These are phyloP conservation scores for Rhypophila decipiens DNA, from an alignment of 495 filamentous ascomycete genomes.

Conservation along the genomic window DNA sequence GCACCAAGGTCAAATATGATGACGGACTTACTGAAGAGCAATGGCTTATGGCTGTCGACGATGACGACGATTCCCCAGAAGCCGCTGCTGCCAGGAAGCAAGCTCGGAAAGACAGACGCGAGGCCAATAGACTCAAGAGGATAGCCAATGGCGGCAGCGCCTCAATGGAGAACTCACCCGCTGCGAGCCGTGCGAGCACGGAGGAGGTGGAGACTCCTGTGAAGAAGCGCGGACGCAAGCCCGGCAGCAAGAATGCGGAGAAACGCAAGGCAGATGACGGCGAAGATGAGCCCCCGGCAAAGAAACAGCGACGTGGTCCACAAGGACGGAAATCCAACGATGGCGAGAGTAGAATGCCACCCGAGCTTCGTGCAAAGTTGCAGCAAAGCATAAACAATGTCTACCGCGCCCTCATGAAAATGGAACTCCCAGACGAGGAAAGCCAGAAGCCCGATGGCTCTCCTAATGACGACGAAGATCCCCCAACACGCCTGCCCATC, in stretches of 20 bases:
- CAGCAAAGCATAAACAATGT: constrained; percentile 69
- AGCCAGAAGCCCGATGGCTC: constrained; percentile 20
- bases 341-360: constrained; percentile 23
- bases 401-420: constrained; percentile 70
- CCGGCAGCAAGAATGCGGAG: constrained; percentile 53
- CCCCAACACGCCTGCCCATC: constrained; percentile 67
- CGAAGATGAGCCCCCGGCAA: constrained; percentile 70
- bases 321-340: constrained; percentile 50
- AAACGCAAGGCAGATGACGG: constrained; percentile 88
- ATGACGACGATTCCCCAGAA: constrained; percentile 90
- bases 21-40: constrained; percentile 98
- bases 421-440: constrained; percentile 62
- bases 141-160: constrained; percentile 34
- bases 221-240: constrained; percentile 74
- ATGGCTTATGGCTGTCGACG: constrained; percentile 88
- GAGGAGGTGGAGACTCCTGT: constrained; percentile 56
- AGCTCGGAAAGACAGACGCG: constrained; percentile 75
- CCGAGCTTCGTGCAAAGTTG: constrained; percentile 53
- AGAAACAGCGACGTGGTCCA: constrained; percentile 62
- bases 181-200: constrained; percentile 70
- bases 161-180: constrained; percentile 64
- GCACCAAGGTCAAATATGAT: constrained; percentile 89
- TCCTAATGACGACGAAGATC: constrained; percentile 30
- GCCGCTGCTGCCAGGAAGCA: constrained; percentile 85
- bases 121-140: constrained; percentile 62